These are phyloP conservation scores for Cicer cuneatum DNA, from an alignment of 306 rosid genomes.

Conservation along the genomic window DNA sequence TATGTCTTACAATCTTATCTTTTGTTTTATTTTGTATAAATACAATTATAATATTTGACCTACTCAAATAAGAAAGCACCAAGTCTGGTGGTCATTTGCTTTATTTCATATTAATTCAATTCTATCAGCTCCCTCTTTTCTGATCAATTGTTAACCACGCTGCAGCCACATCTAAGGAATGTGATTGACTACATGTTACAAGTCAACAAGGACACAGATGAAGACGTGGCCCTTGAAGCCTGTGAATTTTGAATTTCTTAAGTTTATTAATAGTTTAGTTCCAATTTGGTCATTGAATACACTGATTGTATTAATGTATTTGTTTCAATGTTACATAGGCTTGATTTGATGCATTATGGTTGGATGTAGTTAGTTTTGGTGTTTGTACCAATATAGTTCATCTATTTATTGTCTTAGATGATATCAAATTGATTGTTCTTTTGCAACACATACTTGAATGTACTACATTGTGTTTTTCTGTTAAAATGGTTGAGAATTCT, in stretches of 20 bases:
- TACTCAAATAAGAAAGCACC: constrained; percentile 28
- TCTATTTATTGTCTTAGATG: too few relatives aligned
- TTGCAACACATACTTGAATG: too few relatives aligned
- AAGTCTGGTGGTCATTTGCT: constrained; percentile 23
- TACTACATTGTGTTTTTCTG: too few relatives aligned
- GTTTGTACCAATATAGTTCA: too few relatives aligned
- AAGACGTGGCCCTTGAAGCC: constrained; percentile 97
- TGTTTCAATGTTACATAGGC: too few relatives aligned
- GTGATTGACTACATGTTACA: constrained; percentile 93
- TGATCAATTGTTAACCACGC: constrained; percentile 47
- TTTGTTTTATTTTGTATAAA: constrained; percentile 12
- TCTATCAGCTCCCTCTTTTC: constrained; percentile 35
- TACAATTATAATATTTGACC: constrained; percentile 20
- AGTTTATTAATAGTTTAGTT: too few relatives aligned
- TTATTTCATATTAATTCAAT: constrained; percentile 28
- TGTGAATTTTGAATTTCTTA: constrained; percentile 99
- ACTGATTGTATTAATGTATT: too few relatives aligned
- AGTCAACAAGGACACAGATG: constrained; percentile 94
- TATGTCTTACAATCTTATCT: constrained; percentile 31
- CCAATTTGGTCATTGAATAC: too few relatives aligned
- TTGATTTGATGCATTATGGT: too few relatives aligned
- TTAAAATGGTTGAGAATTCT: too few relatives aligned
- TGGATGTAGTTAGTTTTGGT: too few relatives aligned
- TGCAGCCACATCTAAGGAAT: constrained; percentile 90
- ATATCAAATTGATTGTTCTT: too few relatives aligned